Base-by-base conservation (phyloP, 164 flowering plant species). In the Sedum album region DNA sequence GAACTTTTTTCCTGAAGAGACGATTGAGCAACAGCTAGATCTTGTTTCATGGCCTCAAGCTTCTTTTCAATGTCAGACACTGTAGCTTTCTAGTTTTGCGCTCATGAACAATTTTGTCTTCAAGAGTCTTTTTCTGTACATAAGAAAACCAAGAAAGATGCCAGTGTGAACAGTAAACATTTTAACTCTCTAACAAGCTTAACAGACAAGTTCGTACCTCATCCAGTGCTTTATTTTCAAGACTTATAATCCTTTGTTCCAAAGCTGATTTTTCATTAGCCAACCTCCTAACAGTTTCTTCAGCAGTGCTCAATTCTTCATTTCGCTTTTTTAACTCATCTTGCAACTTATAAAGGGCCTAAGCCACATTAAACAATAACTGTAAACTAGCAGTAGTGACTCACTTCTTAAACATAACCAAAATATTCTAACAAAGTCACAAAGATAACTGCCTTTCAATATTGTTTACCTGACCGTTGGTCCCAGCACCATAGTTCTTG, bases 51-150 rank as follows among this genome's bases (percentile, higher is more conserved):
- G 55, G 42, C 78, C 73, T 82, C 90, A 65, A 92, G 70, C 69
- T 83, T 83, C 75, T 76, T 89, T 82, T 92, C 96, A 71, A 92
- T 83, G 68, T 90, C 91, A 65, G 76, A 77, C 41, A 83, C 72
- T 67, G 80, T 44, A 78, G 73, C 73, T 69, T 79, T 61, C 82
- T 77, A 38, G 82, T 53, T 75, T 76, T 80, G 26, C 85, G 80
- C 71, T 92, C 97, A 75, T 86, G 86, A 68, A 83, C 89, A 72
- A 81, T 83, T 10, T 55, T 84, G 66, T 79, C 81, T 74, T 82
- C 79, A 48, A 82, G 80, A 74, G 63, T 48, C 57, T 78, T 83
- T 35, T 83, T 70, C 99, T 92, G 76, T 69, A 79, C 31, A 73
- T 57, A 18, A 4, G 65, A 49, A 14, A 49, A 38, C 28, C 42